Base-by-base conservation (phyloP, 2,329 filamentous ascomycete genomes). In the Ophiocordyceps camponoti-leonardi region DNA sequence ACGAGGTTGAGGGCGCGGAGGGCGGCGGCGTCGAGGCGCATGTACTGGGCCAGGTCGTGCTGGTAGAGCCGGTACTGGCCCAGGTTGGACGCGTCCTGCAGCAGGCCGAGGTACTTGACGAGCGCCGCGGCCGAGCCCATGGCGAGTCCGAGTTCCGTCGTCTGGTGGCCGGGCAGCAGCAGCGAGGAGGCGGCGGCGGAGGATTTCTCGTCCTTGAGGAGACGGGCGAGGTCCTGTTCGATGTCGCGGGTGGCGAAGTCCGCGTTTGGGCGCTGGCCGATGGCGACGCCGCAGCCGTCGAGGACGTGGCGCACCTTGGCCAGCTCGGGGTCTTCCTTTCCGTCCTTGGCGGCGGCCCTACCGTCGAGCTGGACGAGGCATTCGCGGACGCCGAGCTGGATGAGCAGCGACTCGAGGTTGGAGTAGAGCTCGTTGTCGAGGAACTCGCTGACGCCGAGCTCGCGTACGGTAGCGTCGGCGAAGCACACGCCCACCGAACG, bases 391-490 rank as follows among this genome's bases (percentile, higher is more conserved):
- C 92, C 92, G 3, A 98, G 77, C 59, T 98, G 93, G 52, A 98
- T 98, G 45, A 98, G 76, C 18, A 98, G 72, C 3, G 88, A 87
- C 65, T 98, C 92, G 53, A 98, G 93, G 61, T 98, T 98, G 45
- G 90, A 96, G 67, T 93, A 98, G 11, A 95, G 72, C 59, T 98
- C 92, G 58, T 96, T 98, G 69, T 98, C 92, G n/a, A 94, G 75
- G 52, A 98, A 98, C 59, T 98, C 93, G 68, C 86, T 94, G 45
- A 98, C 87, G 10, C 92, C 92, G 2, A 98, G 73, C 67, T 98
- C 92, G 44, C 92, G 76, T 23, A 96, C 90, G 52, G 86, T 95
- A 1, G 93, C 92, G 68, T 98, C 92, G 8, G 92, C 93, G 59
- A 98, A 98, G 64, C 92, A 96, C 6, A 98, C 90, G 10, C 92